A percentile compares a stretch with the other conserved stretches of the same genome.
phyloP scores from a whole-genome alignment of 192 early-diverging fungal species.

The Coemansia sp. region DNA sequence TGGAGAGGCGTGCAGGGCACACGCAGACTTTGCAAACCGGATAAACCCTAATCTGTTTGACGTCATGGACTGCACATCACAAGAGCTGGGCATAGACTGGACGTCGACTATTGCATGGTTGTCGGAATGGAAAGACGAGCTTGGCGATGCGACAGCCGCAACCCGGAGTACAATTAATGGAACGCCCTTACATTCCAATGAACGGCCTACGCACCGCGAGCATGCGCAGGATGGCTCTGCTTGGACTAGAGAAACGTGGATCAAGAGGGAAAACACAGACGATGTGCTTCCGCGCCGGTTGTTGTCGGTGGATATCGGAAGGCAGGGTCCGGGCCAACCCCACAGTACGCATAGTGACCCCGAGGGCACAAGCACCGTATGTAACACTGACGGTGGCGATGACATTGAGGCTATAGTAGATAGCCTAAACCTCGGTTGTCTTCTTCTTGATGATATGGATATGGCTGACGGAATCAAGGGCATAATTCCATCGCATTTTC shows the following conservation, averaged over 20 bases:
- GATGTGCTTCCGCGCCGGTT: background rate
- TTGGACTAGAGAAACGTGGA: constrained; percentile 1
- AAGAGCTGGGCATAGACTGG: constrained; percentile 36
- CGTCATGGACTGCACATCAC: constrained; percentile 24
- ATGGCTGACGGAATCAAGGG: constrained; percentile 24
- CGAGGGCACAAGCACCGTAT: background rate
- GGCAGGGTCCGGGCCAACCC: background rate
- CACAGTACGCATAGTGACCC: background rate
- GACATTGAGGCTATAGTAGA: constrained; percentile 33
- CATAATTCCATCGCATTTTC: constrained; percentile 37
- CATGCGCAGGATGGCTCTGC: background rate
- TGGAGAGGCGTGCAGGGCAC: constrained; percentile 47
- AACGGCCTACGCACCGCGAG: background rate
- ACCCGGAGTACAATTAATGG: background rate
- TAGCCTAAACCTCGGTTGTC: constrained; percentile 24
- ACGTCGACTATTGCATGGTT: constrained; percentile 23
- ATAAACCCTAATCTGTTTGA: constrained; percentile 44
- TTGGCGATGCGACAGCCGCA: constrained; percentile 5
- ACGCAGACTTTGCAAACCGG: constrained; percentile 42
- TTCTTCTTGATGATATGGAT: constrained; percentile 26
- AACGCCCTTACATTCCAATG: background rate
- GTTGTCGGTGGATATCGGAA: background rate
- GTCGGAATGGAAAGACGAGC: constrained; percentile 39
- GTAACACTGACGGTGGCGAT: constrained; percentile 3
- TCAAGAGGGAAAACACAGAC: background rate